A percentile compares a stretch with the other conserved stretches of the same genome.
phyloP scores from a whole-genome alignment of 2,329 filamentous ascomycete species.

The Cryphonectria naterciae region DNA sequence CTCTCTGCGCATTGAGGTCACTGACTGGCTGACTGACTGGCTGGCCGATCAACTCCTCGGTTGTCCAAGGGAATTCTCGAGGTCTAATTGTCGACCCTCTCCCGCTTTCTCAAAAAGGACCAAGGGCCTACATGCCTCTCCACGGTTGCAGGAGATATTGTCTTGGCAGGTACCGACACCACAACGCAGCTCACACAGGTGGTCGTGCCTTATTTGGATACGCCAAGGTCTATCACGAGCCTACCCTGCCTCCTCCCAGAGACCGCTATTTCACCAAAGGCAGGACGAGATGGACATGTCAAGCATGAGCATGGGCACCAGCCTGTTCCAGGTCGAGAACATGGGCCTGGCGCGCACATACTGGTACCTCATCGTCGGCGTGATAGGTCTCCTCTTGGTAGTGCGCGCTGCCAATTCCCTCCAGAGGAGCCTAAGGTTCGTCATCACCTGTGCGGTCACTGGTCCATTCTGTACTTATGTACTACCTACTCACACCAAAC shows the following conservation, averaged over 20 bases:
- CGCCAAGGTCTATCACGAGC: not conserved
- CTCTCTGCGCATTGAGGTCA: not conserved
- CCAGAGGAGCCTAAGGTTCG: constrained; percentile 48
- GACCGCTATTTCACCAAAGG: not conserved
- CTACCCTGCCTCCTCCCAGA: not conserved
- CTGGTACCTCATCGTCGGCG: constrained; percentile 62
- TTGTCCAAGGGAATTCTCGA: not conserved
- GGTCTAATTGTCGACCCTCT: constrained; percentile 2
- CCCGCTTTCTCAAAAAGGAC: not conserved
- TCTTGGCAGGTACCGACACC: constrained; percentile 21
- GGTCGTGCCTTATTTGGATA: not conserved
- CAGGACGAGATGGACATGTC: constrained; percentile 37
- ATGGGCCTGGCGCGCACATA: constrained; percentile 57
- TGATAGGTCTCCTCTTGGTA: constrained; percentile 47
- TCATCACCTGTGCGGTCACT: not conserved
- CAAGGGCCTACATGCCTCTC: not conserved
- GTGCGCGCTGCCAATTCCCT: constrained; percentile 50
- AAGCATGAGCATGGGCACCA: constrained; percentile 42
- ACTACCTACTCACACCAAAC: not conserved
- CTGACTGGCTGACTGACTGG: not conserved
- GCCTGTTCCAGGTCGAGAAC: constrained; percentile 50
- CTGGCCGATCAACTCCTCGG: not conserved
- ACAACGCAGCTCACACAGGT: not conserved
- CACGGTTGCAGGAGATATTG: not conserved
- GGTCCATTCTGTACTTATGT: not conserved